Evolutionary conservation across 2,329 filamentous ascomycete genomes (phyloP).

Genomic region (Fusarium tupiense): DNA sequence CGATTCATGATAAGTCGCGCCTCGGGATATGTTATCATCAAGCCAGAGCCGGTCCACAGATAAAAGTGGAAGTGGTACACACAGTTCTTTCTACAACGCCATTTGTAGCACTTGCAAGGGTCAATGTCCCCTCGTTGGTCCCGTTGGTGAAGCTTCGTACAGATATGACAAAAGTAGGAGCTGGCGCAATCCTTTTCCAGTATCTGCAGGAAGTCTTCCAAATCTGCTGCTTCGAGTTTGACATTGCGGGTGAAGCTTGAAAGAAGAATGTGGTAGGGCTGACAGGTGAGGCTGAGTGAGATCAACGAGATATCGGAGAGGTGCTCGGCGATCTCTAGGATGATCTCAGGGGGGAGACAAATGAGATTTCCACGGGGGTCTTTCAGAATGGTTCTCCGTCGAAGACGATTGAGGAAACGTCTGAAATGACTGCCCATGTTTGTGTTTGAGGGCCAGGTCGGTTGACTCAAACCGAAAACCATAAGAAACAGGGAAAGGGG

Average conservation of each 20-base stretch:
- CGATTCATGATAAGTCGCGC: constrained; percentile 12
- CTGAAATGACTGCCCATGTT: background rate
- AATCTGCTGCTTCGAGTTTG: background rate
- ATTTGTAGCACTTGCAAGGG: accelerated
- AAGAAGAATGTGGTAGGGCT: background rate
- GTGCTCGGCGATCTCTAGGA: background rate
- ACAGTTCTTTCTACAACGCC: background rate
- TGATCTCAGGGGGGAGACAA: background rate
- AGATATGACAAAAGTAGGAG: constrained; percentile 5
- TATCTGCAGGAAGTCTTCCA: background rate
- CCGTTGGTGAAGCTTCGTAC: constrained; percentile 1
- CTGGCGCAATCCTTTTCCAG: background rate
- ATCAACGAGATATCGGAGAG: background rate
- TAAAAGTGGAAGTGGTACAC: background rate
- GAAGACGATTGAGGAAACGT: background rate
- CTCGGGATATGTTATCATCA: background rate
- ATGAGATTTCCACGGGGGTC: constrained; percentile 1
- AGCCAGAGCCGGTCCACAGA: no score
- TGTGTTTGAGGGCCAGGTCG: background rate
- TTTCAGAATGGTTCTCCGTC: background rate
- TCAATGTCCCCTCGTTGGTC: background rate
- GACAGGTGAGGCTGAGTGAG: constrained; percentile 11
- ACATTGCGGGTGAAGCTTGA: background rate
- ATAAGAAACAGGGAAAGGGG: background rate
- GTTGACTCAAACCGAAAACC: background rate